These are phyloP conservation scores for Theileria parva DNA, from an alignment of 169 alveolate genomes.

Conservation along the genomic window DNA sequence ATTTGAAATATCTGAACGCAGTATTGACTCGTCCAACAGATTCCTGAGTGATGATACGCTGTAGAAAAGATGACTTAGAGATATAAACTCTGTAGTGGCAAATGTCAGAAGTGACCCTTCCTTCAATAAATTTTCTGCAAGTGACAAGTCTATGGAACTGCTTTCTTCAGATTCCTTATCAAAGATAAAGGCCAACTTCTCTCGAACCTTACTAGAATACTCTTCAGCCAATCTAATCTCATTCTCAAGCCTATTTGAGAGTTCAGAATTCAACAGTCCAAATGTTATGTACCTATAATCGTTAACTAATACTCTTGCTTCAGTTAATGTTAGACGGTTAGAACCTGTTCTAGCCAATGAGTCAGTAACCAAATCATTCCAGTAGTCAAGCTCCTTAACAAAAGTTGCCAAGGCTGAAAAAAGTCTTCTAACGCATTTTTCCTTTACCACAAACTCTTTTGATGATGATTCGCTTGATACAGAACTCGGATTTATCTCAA, in stretches of 20 bases:
- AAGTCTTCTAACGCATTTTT: neutral
- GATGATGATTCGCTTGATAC: neutral
- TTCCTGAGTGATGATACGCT: constrained; percentile 27
- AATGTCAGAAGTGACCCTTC: constrained; percentile 19
- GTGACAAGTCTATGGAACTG: constrained; percentile 30
- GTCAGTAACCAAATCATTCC: constrained; percentile 22
- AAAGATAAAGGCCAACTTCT: constrained; percentile 19
- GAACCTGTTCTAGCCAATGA: constrained; percentile 19
- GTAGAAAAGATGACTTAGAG: constrained; percentile 38
- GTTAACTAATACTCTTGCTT: constrained; percentile 41
- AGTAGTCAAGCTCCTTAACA: constrained; percentile 35
- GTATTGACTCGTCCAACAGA: constrained; percentile 44
- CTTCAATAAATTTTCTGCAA: constrained; percentile 38
- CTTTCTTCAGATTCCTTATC: constrained; percentile 38
- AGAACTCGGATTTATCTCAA: neutral
- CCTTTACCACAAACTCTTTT: neutral
- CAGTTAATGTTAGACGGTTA: constrained; percentile 35
- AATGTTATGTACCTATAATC: constrained; percentile 35
- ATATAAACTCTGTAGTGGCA: constrained; percentile 44
- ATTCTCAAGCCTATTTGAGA: constrained; percentile 33
- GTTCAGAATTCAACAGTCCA: constrained; percentile 30
- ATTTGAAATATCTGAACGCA: constrained; percentile 30
- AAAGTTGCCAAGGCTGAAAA: constrained; percentile 8
- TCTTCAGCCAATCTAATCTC: constrained; percentile 43
- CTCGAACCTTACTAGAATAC: constrained; percentile 26